Percentiles rank a stretch among this genome's conserved stretches.
phyloP scores from a whole-genome alignment of 805 yeast species.

The Helenozyma baotianmanensis region DNA sequence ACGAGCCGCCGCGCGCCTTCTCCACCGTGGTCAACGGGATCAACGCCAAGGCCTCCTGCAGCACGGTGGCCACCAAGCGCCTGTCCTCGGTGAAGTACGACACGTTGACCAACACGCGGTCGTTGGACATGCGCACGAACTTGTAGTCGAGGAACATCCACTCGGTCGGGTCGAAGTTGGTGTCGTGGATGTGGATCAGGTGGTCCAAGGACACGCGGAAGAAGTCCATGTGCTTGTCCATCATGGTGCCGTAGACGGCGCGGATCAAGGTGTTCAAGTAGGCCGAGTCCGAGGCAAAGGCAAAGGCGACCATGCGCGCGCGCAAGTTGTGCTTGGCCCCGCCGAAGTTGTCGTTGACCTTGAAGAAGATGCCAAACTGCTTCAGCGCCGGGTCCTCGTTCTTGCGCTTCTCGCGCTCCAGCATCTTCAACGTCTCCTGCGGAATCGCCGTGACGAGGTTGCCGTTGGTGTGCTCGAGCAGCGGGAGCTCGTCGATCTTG shows the following conservation, averaged over 20 bases:
- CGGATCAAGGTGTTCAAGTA: constrained; percentile 26
- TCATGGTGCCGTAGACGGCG: constrained; percentile 15
- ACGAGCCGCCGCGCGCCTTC: constrained; percentile 8
- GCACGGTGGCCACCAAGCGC: constrained; percentile 25
- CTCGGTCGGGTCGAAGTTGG: constrained; percentile 30
- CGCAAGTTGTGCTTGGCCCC: constrained; percentile 18
- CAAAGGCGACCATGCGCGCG: constrained; percentile 18
- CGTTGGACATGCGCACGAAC: constrained; percentile 29
- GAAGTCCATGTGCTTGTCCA: constrained; percentile 14
- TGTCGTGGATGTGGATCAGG: constrained; percentile 31
- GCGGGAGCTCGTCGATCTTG: constrained; percentile 10
- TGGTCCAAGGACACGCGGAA: constrained; percentile 39
- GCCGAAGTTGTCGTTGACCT: constrained; percentile 23
- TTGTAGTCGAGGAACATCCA: constrained; percentile 34
- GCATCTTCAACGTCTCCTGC: constrained; percentile 13
- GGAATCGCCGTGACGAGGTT: constrained; percentile 26
- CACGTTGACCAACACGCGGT: constrained; percentile 28
- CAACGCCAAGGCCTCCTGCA: constrained; percentile 31
- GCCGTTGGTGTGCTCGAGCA: constrained; percentile 25
- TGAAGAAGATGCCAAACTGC: constrained; percentile 27
- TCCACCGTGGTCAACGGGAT: constrained; percentile 11
- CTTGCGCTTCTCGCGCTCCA: constrained; percentile 3
- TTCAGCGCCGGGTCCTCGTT: constrained; percentile 17
- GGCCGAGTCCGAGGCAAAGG: constrained; percentile 28
- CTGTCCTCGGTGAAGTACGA: constrained; percentile 24